phyloP scores from a whole-genome alignment of 495 filamentous ascomycete species.

The Bryoglossum gracile region DNA sequence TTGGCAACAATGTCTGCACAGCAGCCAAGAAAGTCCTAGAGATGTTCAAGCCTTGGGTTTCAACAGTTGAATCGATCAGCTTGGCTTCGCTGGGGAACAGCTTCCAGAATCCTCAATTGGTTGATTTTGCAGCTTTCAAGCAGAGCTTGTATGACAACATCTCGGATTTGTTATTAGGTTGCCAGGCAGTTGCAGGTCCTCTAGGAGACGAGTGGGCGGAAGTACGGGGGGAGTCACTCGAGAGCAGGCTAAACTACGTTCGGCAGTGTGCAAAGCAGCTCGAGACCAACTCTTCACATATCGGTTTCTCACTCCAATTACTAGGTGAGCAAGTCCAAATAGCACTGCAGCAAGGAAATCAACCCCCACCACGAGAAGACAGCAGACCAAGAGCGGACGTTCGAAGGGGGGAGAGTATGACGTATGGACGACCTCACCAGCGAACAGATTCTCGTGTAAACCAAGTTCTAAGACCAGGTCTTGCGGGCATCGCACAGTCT shows the following conservation, averaged over 20 bases:
- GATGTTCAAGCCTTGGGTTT: constrained; percentile 79
- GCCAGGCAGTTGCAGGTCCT: constrained; percentile 81
- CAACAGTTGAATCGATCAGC: constrained; percentile 81
- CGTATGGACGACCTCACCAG: constrained; percentile 39
- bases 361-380: constrained; percentile 33
- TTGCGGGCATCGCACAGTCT: constrained; percentile 40
- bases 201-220: constrained; percentile 94
- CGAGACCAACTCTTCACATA: constrained; percentile 78
- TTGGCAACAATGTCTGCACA: constrained; percentile 67
- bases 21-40: constrained; percentile 73
- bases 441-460: constrained; percentile 39
- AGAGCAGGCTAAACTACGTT: constrained; percentile 75
- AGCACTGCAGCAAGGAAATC: constrained; percentile 36
- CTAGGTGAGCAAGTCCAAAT: constrained; percentile 69
- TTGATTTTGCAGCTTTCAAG: constrained; percentile 84
- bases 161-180: constrained; percentile 78
- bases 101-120: constrained; percentile 75
- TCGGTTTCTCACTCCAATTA: constrained; percentile 79
- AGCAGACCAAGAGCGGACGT: constrained; percentile 30
- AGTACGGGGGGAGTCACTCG: constrained; percentile 81
- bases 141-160: constrained; percentile 88
- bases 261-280: constrained; percentile 67
- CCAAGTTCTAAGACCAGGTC: constrained; percentile 16
- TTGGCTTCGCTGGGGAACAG: constrained; percentile 64
- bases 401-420: constrained; percentile 38